phyloP scores from a whole-genome alignment of 768 basidiomycete genomes.

The Mrakia blollopis region DNA sequence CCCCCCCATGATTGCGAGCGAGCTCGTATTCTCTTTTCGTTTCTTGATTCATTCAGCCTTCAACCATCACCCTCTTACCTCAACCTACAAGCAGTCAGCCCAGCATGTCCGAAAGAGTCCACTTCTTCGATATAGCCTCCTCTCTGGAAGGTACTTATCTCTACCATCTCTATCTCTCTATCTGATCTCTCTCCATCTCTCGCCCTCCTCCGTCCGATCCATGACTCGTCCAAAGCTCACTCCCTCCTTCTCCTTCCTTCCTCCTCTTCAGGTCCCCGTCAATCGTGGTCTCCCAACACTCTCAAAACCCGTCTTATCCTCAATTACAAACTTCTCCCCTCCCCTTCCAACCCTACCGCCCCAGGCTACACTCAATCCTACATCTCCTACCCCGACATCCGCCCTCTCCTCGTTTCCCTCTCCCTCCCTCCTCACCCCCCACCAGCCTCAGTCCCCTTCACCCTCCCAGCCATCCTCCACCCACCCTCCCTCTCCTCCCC shows the following conservation, averaged over 20 bases:
- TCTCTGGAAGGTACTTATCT: too few relatives aligned
- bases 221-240: too few relatives aligned
- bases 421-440: conserved; percentile 3
- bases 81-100: too few relatives aligned
- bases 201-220: not conserved
- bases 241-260: not conserved
- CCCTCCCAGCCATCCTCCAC: conserved; percentile 16
- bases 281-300: conserved; percentile 37
- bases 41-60: too few relatives aligned
- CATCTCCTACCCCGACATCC: conserved; percentile 36
- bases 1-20: not conserved
- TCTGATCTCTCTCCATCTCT: not conserved
- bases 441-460: not conserved
- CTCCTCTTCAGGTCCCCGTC: conserved; percentile 8
- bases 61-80: too few relatives aligned
- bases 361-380: conserved; percentile 30
- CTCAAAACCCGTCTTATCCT: conserved; percentile 34
- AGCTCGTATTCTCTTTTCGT: not conserved
- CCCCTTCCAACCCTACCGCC: too few relatives aligned
- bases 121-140: too few relatives aligned
- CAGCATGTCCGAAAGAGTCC: too few relatives aligned
- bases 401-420: not conserved
- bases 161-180: too few relatives aligned
- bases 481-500: not conserved
- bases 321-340: conserved; percentile 34